These are phyloP conservation scores for Suhomyces anneliseae DNA, from an alignment of 1,139 yeast genomes.

Conservation along the genomic window DNA sequence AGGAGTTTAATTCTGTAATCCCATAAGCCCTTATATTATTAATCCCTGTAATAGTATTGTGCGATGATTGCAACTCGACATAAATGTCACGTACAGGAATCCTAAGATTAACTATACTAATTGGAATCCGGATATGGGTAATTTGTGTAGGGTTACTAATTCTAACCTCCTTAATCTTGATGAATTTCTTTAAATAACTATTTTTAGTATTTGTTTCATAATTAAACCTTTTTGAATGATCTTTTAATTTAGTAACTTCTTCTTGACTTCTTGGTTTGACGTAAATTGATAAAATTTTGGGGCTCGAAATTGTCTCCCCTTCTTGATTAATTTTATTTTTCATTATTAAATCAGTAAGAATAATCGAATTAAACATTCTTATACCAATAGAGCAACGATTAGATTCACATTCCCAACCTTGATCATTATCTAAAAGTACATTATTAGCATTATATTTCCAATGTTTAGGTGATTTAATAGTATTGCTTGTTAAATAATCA, in stretches of 20 bases:
- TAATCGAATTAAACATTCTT: constrained; percentile 32
- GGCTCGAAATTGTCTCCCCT: constrained; percentile 10
- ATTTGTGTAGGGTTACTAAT: constrained; percentile 15
- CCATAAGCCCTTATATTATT: constrained; percentile 40
- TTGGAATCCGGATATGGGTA: constrained; percentile 37
- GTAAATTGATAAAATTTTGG: constrained; percentile 24
- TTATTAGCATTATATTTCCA: constrained; percentile 44
- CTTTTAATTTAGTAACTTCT: constrained; percentile 17
- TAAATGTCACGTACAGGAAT: constrained; percentile 38
- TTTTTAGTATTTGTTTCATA: constrained; percentile 11
- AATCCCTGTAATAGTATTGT: constrained; percentile 23
- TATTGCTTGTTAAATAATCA: constrained; percentile 30
- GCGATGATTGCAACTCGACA: constrained; percentile 28
- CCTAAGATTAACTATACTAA: constrained; percentile 34
- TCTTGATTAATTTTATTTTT: constrained; percentile 18
- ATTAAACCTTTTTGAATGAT: constrained; percentile 22
- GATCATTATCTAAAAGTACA: constrained; percentile 36
- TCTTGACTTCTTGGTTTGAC: constrained; percentile 29
- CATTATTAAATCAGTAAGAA: constrained; percentile 38
- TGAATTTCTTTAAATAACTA: constrained; percentile 33
- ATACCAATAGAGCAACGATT: constrained; percentile 36
- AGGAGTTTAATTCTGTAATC: constrained; percentile 33
- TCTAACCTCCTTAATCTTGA: constrained; percentile 31
- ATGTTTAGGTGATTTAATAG: constrained; percentile 15
- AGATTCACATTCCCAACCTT: constrained; percentile 35